Percentiles rank a stretch among this genome's conserved stretches.
phyloP scores from a whole-genome alignment of 345 rosid species.

The Dipteronia dyeriana region DNA sequence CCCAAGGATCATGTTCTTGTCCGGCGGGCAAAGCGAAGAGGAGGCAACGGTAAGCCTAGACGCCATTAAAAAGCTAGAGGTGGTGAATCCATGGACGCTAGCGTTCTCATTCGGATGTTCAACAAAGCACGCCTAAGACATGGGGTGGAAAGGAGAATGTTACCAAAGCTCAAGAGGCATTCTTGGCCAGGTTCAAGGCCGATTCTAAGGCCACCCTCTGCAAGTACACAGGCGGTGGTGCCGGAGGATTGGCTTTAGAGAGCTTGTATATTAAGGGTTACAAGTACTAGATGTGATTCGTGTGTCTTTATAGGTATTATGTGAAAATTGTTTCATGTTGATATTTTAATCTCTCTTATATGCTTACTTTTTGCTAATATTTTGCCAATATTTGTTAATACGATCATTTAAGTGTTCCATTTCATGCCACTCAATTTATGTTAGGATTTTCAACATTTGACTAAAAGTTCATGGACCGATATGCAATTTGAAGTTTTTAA shows the following conservation, averaged over 20 bases:
- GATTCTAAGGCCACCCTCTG: conserved; percentile 88
- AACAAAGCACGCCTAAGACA: no score
- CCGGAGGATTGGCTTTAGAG: conserved; percentile 31
- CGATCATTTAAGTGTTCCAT: no score
- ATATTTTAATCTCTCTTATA: background rate
- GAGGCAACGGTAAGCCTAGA: conserved; percentile 77
- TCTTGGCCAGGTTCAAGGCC: conserved; percentile 75
- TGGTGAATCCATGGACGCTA: no score
- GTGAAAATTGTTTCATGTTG: background rate
- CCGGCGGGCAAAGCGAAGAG: conserved; percentile 93
- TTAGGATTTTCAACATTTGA: background rate
- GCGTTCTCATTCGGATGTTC: no score
- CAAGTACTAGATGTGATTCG: conserved; percentile 49
- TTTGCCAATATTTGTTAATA: background rate
- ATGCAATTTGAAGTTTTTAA: no score
- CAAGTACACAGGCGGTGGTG: conserved; percentile 52
- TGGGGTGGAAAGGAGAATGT: no score
- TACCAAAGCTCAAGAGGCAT: conserved; percentile 21
- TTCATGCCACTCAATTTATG: background rate
- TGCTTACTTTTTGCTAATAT: no score
- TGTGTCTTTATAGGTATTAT: background rate
- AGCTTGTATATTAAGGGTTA: conserved; percentile 57
- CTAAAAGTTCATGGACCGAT: no score
- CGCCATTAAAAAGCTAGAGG: conserved; percentile 10
- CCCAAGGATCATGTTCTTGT: conserved; percentile 84